Conservation (phyloP, 179 eudicot genomes). For the Patellifolia procumbens region DNA sequence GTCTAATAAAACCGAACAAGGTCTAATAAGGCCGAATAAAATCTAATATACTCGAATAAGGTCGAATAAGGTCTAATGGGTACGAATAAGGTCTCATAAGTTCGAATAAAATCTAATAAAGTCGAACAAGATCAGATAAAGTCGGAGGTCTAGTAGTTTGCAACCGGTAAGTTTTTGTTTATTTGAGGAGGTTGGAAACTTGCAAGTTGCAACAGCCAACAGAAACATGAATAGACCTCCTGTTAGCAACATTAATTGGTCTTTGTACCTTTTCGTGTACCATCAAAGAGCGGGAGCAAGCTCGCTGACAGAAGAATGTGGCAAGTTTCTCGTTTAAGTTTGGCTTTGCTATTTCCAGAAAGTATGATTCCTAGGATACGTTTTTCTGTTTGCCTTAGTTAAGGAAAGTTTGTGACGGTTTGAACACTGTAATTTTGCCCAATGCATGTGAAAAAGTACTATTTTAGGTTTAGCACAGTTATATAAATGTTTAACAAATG, state of each 20-base stretch:
- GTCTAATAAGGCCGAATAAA: too few relatives aligned
- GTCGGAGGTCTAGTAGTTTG: too few relatives aligned
- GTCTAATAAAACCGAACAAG: too few relatives aligned
- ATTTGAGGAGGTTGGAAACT: background rate
- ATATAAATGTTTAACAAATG: too few relatives aligned
- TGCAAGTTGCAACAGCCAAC: background rate
- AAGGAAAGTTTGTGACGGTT: background rate
- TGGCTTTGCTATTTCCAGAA: background rate
- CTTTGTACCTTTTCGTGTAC: conserved; percentile 2
- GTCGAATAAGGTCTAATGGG: too few relatives aligned
- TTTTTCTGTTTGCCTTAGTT: background rate
- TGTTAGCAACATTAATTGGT: background rate
- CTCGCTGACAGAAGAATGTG: background rate
- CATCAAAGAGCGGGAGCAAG: background rate
- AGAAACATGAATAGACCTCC: background rate
- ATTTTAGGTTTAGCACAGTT: too few relatives aligned
- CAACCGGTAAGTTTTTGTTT: background rate
- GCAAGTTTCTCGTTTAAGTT: background rate
- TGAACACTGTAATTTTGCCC: background rate
- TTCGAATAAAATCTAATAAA: too few relatives aligned
- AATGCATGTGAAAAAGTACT: too few relatives aligned
- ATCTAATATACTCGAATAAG: too few relatives aligned
- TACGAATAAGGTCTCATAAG: too few relatives aligned
- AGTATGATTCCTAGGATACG: background rate
- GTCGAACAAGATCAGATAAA: too few relatives aligned